These are phyloP conservation scores for Epichloe aotearoae DNA, from an alignment of 2,329 filamentous ascomycete genomes.

Conservation along the genomic window DNA sequence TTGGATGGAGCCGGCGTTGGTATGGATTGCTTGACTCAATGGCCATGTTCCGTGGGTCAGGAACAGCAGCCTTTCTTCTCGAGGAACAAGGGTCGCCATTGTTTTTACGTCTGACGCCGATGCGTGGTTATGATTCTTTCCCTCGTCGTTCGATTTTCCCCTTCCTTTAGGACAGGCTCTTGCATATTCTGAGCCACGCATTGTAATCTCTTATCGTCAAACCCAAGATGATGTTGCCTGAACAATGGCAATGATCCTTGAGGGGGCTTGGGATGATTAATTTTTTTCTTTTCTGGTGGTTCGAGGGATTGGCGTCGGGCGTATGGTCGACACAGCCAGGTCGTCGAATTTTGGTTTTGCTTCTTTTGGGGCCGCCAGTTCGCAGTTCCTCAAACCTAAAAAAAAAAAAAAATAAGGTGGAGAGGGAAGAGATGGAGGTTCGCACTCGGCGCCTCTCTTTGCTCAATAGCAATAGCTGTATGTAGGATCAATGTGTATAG, in stretches of 20 bases:
- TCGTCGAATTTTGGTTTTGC: neutral
- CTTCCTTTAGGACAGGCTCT: neutral
- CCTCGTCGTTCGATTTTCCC: neutral
- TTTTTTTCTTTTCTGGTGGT: neutral
- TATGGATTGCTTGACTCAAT: neutral
- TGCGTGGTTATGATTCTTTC: neutral
- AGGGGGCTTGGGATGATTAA: neutral
- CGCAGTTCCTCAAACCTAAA: neutral
- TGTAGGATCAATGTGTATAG: constrained; percentile 2
- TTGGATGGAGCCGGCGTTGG: constrained; percentile 9
- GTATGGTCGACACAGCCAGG: neutral
- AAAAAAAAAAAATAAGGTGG: neutral
- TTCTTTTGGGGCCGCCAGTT: neutral
- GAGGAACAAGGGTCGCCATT: neutral
- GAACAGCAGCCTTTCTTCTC: neutral
- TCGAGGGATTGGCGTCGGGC: neutral
- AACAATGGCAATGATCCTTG: neutral
- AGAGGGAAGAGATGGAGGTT: neutral
- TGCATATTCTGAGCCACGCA: neutral
- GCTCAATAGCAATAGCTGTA: neutral
- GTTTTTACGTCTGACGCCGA: neutral
- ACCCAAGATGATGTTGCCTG: neutral
- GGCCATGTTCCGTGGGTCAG: neutral
- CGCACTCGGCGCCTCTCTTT: neutral
- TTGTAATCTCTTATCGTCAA: neutral